Percentiles rank a stretch among this genome's conserved stretches.
Evolutionary conservation across 305 asterid species (phyloP).

Genomic region (Fraxinus nigra): DNA sequence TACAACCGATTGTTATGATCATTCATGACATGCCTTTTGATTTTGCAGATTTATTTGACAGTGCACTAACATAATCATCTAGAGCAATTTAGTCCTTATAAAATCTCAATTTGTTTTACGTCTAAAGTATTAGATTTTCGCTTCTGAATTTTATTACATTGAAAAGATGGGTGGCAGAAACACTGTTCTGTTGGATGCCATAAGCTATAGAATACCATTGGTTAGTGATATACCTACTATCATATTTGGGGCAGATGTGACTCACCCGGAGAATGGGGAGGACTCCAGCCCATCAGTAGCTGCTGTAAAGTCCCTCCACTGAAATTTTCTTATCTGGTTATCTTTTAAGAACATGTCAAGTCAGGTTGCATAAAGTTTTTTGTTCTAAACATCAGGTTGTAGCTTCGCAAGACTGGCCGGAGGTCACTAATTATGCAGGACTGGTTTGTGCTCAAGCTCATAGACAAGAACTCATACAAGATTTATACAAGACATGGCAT

Average conservation of each 20-base stretch:
- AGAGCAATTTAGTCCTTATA: background rate
- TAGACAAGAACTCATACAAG: conserved; percentile 94
- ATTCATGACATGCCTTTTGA: background rate
- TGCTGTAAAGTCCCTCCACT: conserved; percentile 53
- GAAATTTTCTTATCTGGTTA: background rate
- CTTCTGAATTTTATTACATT: background rate
- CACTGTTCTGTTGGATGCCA: conserved; percentile 88
- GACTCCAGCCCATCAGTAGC: conserved; percentile 98
- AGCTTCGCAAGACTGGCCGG: conserved; percentile 99
- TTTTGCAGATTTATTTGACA: background rate
- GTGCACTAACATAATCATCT: background rate
- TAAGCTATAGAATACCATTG: conserved; percentile 92
- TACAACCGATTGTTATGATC: background rate
- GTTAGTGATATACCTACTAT: conserved; percentile 97
- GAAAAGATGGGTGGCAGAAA: conserved; percentile 98
- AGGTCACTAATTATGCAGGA: conserved; percentile 96
- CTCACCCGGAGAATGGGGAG: conserved; percentile 98
- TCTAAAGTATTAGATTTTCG: background rate
- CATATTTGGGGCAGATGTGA: conserved; percentile 98
- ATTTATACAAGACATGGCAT: conserved; percentile 92
- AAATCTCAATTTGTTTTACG: background rate
- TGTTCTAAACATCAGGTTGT: conserved; percentile 59
- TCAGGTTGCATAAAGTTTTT: conserved; percentile 15
- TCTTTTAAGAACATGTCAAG: background rate
- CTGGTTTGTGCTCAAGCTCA: conserved; percentile 99